Base-by-base conservation (phyloP, 306 rosid species). In the Phaseolus lunatus region DNA sequence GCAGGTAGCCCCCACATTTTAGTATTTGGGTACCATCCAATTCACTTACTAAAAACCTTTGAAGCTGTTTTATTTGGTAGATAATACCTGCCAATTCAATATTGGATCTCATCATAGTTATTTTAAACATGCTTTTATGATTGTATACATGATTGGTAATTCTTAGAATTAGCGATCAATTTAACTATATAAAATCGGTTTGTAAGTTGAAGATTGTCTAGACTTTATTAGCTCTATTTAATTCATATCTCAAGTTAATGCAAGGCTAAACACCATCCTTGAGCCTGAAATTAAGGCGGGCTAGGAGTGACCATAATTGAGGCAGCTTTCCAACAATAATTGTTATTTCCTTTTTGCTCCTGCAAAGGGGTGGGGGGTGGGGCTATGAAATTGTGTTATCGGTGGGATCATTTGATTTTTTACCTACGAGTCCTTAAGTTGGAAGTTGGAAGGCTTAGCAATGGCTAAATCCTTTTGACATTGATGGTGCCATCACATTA, bases 1-100 rank as follows among this genome's bases (percentile, higher is more conserved):
- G 86, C 99, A 96, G 99, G 99, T 96, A 85, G 24, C 63, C 62
- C 62, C 16, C 69, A 31, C 75, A 49, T 75, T 76, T 71, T 54
- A 75, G 78, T 44, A 26, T 70, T 66, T 61, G 26, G 63, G 72
- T 59, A 31, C 54, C 20, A 12, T 77, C 29, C 31, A 68, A 39
- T 29, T 52, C 19, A 49, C 16, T 64, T 43, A 35, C 52, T 59
- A 80, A 61, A n/a, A 57, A 57, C 54, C 45, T 69, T 57, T 67
- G 50, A 64, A 74, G 74, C 47, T 50, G 61, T 24, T 59, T 67
- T 44, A 26, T 53, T 67, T 44, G 50, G 75, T 77, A 23, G 52
- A 78, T 33, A n/a, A 71, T 53, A 50, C 76, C 22, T 67, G 56
- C 56, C 24, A 79, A 64, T 82, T 61, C 61, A 64, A 78, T 9